Conservation (phyloP, 169 alveolate species). For the Cryptosporidium baileyi region DNA sequence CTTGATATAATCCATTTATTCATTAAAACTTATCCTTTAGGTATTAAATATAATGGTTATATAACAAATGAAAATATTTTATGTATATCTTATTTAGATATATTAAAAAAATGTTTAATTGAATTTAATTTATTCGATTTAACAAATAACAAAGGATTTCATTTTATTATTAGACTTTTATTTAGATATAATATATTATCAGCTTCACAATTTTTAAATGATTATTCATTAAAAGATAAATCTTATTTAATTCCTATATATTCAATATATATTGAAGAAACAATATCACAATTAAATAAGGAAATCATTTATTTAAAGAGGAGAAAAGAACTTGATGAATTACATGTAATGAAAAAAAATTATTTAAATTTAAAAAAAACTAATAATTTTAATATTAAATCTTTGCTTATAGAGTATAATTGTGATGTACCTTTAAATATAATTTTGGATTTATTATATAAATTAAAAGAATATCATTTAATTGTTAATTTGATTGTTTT, state of each 20-base stretch:
- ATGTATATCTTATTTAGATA: slow-evolving; percentile 12
- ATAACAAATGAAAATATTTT: slow-evolving; percentile 4
- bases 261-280: slow-evolving; percentile 1
- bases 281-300: slow-evolving; percentile 10
- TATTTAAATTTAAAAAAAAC: background rate
- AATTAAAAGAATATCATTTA: background rate
- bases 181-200: slow-evolving; percentile 39
- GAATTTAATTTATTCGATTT: slow-evolving; percentile 7
- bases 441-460: background rate
- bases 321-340: background rate
- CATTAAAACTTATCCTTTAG: slow-evolving; percentile 38
- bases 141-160: slow-evolving; percentile 13
- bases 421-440: slow-evolving; percentile 36
- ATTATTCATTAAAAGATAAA: background rate
- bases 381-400: background rate
- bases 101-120: slow-evolving; percentile 13
- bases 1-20: slow-evolving; percentile 1
- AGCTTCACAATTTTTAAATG: background rate
- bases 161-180: slow-evolving; percentile 21
- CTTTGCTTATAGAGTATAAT: background rate
- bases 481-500: slow-evolving; percentile 3
- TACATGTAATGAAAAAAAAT: background rate
- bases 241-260: background rate
- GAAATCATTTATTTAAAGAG: background rate
- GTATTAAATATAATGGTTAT: slow-evolving; percentile 15